phyloP scores from a whole-genome alignment of 2,329 filamentous ascomycete genomes.

The Pseudocercospora ulei region DNA sequence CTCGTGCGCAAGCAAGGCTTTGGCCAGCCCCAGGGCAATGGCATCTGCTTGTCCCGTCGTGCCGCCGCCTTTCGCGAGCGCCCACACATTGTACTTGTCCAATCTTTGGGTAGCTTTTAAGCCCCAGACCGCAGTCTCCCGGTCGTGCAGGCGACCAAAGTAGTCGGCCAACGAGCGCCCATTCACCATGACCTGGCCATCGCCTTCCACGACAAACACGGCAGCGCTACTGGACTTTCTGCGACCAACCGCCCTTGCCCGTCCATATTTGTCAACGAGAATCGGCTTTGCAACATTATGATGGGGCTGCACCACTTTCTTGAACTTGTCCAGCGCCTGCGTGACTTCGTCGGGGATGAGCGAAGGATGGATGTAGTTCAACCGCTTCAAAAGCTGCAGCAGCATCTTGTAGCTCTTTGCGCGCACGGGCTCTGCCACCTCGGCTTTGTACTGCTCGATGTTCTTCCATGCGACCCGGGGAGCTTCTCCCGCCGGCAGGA shows the following conservation, averaged over 20 bases:
- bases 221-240: constrained; percentile 79
- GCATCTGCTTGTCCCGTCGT: constrained; percentile 94
- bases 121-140: constrained; percentile 89
- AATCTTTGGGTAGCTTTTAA: constrained; percentile 70
- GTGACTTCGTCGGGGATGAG: constrained; percentile 63
- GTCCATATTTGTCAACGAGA: constrained; percentile 64
- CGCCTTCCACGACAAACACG: constrained; percentile 84
- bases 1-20: constrained; percentile 82
- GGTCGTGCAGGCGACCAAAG: constrained; percentile 82
- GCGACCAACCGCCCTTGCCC: constrained; percentile 69
- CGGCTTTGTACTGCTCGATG: constrained; percentile 62
- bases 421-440: constrained; percentile 62
- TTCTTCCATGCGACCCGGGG: constrained; percentile 73
- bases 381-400: constrained; percentile 61
- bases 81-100: constrained; percentile 97
- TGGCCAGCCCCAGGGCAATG: constrained; percentile 78
- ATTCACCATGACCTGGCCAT: constrained; percentile 81
- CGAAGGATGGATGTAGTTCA: constrained; percentile 76
- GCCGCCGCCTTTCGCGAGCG: constrained; percentile 71
- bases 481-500: constrained; percentile 54
- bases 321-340: constrained; percentile 57
- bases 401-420: constrained; percentile 70
- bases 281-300: constrained; percentile 54
- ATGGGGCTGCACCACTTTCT: constrained; percentile 62
- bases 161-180: constrained; percentile 71